Evolutionary conservation across 495 filamentous ascomycete species (phyloP), one percentile per base, ranked within the genome.

Genomic region (Friedmanniomyces endolithicus): DNA sequence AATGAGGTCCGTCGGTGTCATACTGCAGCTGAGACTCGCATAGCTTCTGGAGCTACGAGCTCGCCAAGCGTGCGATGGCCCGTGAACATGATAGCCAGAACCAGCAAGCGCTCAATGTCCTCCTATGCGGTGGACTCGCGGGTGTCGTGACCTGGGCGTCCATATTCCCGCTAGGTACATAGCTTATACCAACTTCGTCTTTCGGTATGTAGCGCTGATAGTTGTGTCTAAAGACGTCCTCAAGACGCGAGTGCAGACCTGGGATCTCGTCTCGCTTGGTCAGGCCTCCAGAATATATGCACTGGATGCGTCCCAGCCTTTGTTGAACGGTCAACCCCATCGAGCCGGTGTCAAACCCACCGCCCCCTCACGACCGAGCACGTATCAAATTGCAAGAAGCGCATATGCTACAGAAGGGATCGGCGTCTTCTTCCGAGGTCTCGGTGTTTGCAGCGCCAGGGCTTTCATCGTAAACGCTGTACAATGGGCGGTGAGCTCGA

Each of bases 41-140:
- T 56, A 83, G 81, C 65, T 95, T 95, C 67, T 88, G 83, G 82
- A 81, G 82, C 14, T 96, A 95, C 63, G 86, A 94, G 67, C 70
- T 85, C 35, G 77, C 71, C 57, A 85, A 81, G 50, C 75, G 77
- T 19, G 70, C 73, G 50, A 64, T 84, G 62, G 57, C 19, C 20
- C 50, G 23, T 22, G 41, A 67, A 6, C 61, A 71, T 39, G 69
- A 78, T 27, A 68, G 66, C 16, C 61, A 67, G 27, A 70, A 65
- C 11, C 63, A 73, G 39, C 72, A 79, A 27, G 75, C 83, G 4
- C 57, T 80, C 17, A 83, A 83, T 54, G 75, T 88, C 12, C 66
- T 95, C 29, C 70, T 94, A 1, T 90, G 86, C 57, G 88, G 90
- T 41, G 89, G 89, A 11, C 64, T 95, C 46, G 89, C 90, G 7